Conservation (phyloP, 2,329 filamentous ascomycete species). For the Triangularia setosa region DNA sequence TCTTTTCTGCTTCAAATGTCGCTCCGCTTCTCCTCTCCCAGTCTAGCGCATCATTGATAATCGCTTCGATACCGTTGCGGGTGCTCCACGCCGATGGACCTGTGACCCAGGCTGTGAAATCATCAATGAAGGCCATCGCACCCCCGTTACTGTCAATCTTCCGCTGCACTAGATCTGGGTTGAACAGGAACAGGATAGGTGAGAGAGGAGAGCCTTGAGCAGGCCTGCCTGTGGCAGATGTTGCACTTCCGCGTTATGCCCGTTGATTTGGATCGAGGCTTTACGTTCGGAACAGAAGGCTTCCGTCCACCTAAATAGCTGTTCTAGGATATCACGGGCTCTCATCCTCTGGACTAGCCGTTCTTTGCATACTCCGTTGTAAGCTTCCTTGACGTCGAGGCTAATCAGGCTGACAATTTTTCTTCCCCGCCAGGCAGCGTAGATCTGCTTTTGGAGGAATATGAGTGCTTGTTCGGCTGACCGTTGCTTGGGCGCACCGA, state of each 20-base stretch:
- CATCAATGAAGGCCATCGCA: slow-evolving; percentile 29
- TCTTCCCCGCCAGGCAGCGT: not conserved
- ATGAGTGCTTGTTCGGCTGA: too few relatives aligned
- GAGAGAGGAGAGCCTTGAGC: slow-evolving; percentile 12
- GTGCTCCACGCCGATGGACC: slow-evolving; percentile 24
- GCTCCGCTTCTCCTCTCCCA: slow-evolving; percentile 27
- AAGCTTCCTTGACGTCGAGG: slow-evolving; percentile 11
- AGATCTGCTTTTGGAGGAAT: too few relatives aligned
- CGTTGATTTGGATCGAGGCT: slow-evolving; percentile 11
- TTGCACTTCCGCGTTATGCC: not conserved
- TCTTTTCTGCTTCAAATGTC: slow-evolving; percentile 8
- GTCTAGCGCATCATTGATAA: slow-evolving; percentile 24
- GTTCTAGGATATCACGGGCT: slow-evolving; percentile 8
- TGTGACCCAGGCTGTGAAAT: slow-evolving; percentile 27
- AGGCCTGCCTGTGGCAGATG: slow-evolving; percentile 8
- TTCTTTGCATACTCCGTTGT: slow-evolving; percentile 14
- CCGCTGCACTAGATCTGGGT: slow-evolving; percentile 34
- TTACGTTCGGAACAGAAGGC: slow-evolving; percentile 10
- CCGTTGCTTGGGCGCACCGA: too few relatives aligned
- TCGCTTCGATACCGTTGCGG: slow-evolving; percentile 24
- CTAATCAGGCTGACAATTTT: slow-evolving; percentile 10
- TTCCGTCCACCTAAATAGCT: slow-evolving; percentile 2
- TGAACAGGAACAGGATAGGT: slow-evolving; percentile 30
- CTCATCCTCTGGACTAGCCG: slow-evolving; percentile 6
- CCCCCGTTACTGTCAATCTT: slow-evolving; percentile 28